Evolutionary conservation across 495 filamentous ascomycete species (phyloP), one percentile per base, ranked within the genome.

Genomic region (Podospora didyma): DNA sequence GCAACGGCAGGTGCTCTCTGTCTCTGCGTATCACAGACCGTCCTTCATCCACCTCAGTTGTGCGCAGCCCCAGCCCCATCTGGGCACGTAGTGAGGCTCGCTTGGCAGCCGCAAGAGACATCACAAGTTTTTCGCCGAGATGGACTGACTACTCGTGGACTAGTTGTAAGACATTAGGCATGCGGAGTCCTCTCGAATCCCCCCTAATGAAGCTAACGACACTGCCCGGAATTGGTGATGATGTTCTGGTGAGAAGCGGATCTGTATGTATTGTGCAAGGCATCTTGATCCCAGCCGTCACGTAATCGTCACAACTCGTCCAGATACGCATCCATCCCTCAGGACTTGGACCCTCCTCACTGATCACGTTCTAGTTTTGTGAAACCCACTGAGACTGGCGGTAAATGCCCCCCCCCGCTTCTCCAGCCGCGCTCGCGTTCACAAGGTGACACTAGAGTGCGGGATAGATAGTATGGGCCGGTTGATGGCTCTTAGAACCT

Each of bases 281-380:
- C 9, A 31, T 31, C 26, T 9, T 31, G 26, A n/a, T n/a, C 44
- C 20, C 44, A 14, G 26, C 42, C 10, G 19, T 10, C 42, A 28
- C n/a, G 26, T 9, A 37, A 16, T 20, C 21, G 34, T 23, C n/a
- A 37, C 20, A 22, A 57, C 47, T 57, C 54, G 54, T 22, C 35
- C 34, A 46, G 23, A 46, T 57, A 57, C 54, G 54, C 54, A 42
- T 31, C 26, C 26, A 31, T 31, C n/a, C 20, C 47, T 21, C 42
- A 46, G 12, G 7, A 46, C 19, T 46, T 19, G 16, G 42, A 11
- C 37, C 46, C 22, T 35, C 46, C 44, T 26, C 41, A 14, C 28
- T 24, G 42, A 20, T 46, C 54, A 23, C 31, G 20, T 16, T 42
- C 35, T 56, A 45, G 54, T 45, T 56, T 45, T 14, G 23, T 47